Percentiles rank a stretch among this genome's conserved stretches.
phyloP scores from a whole-genome alignment of 495 filamentous ascomycete genomes.

The Platismatia glauca region DNA sequence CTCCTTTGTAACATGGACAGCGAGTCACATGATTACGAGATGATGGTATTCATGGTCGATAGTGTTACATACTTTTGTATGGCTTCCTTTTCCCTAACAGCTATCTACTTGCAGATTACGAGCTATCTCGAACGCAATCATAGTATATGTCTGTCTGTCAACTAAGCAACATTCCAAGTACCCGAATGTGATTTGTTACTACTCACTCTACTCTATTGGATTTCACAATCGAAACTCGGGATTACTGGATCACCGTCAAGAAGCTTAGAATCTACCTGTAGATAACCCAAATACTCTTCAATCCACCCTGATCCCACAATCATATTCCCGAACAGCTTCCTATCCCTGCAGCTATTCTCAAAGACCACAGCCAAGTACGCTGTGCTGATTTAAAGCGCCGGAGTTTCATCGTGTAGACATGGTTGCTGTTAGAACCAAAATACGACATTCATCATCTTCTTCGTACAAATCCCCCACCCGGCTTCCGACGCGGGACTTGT shows the following conservation, averaged over 20 bases:
- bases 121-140: no score
- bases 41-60: no score
- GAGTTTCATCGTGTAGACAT: neutral
- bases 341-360: neutral
- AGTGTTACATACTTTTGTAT: no score
- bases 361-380: neutral
- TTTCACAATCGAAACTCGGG: neutral
- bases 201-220: neutral
- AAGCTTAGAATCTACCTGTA: neutral
- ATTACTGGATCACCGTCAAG: neutral
- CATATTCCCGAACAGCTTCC: neutral
- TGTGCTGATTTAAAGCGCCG: neutral
- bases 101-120: no score
- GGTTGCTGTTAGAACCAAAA: neutral
- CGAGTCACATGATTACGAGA: no score
- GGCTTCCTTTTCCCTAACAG: no score
- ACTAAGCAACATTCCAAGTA: no score
- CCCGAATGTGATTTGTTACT: no score
- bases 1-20: no score
- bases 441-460: neutral
- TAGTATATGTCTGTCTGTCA: neutral
- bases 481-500: constrained; percentile 26
- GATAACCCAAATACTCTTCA: neutral
- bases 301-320: neutral
- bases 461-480: constrained; percentile 32